Evolutionary conservation across 805 yeast species (phyloP), one percentile per base, ranked within the genome.

Genomic region (Suhomyces tanzawaensis): DNA sequence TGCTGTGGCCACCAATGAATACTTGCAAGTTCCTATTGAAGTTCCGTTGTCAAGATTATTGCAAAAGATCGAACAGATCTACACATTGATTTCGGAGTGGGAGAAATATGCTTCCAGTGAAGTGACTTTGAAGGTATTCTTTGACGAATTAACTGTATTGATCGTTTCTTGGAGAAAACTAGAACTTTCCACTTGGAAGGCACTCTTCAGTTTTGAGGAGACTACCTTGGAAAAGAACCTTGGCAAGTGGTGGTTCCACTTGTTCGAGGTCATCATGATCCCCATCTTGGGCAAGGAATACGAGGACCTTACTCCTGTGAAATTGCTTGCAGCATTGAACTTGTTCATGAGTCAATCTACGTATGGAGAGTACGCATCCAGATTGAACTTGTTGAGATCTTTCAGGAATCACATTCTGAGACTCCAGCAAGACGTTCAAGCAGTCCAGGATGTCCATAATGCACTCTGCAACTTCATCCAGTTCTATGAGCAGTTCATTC

Each of bases 121-220:
- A 36, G 90, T 85, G 1, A 76, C 95, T 1, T 63, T 93, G 36
- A 66, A 66, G 27, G 52, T 50, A 1, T 74, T 77, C 35, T 73
- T 81, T 44, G 81, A 77, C 28, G 69, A 72, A 11, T 60, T 87
- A 21, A 80, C 95, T 0, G 52, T 62, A 0, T 63, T 90, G 43
- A 85, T 93, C 47, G 90, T 93, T 3, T 72, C 85, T 0, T 93
- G 99, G 99, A 79, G 99, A 68, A 78, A 77, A 50, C 59, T 90
- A 27, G 99, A 93, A 58, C 72, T 93, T 32, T 70, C 82, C 0
- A 81, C 95, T 1, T 93, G 98, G 97, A 81, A 81, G 34, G 68
- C 80, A 2, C 68, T 93, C 31, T 83, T 93, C 52, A 68, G 61
- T 7, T 73, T 77, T 41, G 96, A 88, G 55, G 83, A 79, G 34